phyloP scores from a whole-genome alignment of 2,329 filamentous ascomycete species.

The Trichoderma afroharzianum region DNA sequence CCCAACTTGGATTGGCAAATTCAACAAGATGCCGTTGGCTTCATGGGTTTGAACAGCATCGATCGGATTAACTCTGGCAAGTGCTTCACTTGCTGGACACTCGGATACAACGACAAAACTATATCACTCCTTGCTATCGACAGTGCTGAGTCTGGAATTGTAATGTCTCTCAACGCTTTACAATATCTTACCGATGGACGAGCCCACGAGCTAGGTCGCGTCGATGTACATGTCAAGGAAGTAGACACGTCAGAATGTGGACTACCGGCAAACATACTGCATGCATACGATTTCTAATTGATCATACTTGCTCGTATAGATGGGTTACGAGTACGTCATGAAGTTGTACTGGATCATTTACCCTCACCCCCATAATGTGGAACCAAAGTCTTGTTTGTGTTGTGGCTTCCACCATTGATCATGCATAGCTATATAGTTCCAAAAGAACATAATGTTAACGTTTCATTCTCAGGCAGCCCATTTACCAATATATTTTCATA shows the following conservation, averaged over 20 bases:
- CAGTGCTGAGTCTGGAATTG: background rate
- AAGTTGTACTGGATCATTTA: background rate
- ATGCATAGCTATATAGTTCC: background rate
- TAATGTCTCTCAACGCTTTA: background rate
- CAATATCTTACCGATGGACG: background rate
- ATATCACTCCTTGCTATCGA: background rate
- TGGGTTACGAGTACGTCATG: background rate
- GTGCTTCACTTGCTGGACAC: background rate
- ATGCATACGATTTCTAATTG: background rate
- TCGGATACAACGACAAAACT: background rate
- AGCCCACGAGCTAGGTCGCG: background rate
- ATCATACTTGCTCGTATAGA: background rate
- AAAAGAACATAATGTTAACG: background rate
- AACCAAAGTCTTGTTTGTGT: background rate
- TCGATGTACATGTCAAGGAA: background rate
- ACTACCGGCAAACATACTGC: background rate
- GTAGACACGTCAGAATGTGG: background rate
- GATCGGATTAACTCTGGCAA: background rate
- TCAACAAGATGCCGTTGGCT: background rate
- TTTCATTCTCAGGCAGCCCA: background rate
- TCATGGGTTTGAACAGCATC: background rate
- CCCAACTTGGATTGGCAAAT: conserved; percentile 2
- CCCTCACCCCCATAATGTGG: background rate
- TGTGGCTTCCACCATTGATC: background rate
- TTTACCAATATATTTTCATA: background rate